A percentile compares a stretch with the other conserved stretches of the same genome.
These are phyloP conservation scores for Bipolaris sorokiniana DNA, from an alignment of 2,329 filamentous ascomycete genomes.

Conservation along the genomic window DNA sequence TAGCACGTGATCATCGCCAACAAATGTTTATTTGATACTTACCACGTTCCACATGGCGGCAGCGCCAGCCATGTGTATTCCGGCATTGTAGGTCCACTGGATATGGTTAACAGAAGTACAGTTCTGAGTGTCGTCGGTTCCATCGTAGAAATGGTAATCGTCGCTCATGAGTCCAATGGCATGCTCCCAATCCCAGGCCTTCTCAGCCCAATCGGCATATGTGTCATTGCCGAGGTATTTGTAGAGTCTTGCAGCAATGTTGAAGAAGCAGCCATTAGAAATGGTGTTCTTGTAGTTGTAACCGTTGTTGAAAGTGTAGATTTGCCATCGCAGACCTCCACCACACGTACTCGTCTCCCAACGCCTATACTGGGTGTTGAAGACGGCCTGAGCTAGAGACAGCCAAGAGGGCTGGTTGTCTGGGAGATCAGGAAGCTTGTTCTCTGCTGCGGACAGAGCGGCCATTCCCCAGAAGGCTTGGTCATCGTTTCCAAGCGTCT, in stretches of 20 bases:
- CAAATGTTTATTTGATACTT: conserved; percentile 24
- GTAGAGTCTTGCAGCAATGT: conserved; percentile 76
- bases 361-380: conserved; percentile 70
- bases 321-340: conserved; percentile 82
- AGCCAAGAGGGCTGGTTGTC: conserved; percentile 67
- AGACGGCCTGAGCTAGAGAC: conserved; percentile 71
- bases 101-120: conserved; percentile 54
- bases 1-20: conserved; percentile 9
- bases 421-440: conserved; percentile 53
- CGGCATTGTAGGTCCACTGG: conserved; percentile 57
- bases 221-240: conserved; percentile 68
- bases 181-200: conserved; percentile 64
- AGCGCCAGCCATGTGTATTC: conserved; percentile 55
- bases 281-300: conserved; percentile 84
- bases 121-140: conserved; percentile 52
- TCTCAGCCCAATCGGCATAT: conserved; percentile 66
- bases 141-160: conserved; percentile 55
- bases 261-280: conserved; percentile 82
- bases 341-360: conserved; percentile 73
- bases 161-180: conserved; percentile 58
- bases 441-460: conserved; percentile 64
- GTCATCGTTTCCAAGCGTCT: conserved; percentile 61
- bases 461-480: conserved; percentile 66
- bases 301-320: conserved; percentile 75
- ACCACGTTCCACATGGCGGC: conserved; percentile 58